phyloP scores from a whole-genome alignment of 139 green algal genomes.

The Penium margaritaceum region DNA sequence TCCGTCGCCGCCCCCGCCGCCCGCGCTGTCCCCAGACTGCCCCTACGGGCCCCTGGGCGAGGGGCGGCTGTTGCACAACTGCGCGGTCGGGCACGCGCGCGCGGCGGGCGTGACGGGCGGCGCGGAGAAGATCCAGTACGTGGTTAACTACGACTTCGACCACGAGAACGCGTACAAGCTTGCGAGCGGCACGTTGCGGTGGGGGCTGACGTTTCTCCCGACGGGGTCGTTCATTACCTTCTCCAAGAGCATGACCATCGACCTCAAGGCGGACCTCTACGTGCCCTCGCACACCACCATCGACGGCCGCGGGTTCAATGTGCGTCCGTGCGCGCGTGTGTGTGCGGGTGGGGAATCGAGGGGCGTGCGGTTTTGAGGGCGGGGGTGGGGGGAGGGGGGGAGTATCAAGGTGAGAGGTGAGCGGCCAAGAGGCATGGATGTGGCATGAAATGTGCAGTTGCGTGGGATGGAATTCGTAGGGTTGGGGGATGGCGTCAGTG shows the following conservation, averaged over 20 bases:
- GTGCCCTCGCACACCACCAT: conserved; percentile 2
- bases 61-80: background rate
- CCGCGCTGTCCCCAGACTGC: conserved; percentile 6
- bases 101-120: background rate
- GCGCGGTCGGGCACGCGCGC: conserved; percentile 1
- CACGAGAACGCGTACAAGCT: background rate
- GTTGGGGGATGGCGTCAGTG: too few relatives aligned
- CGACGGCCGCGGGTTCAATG: conserved; percentile 5
- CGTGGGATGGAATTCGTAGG: too few relatives aligned
- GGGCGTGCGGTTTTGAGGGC: too few relatives aligned
- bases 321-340: too few relatives aligned
- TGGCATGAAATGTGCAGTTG: too few relatives aligned
- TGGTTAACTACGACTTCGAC: conserved; percentile 8
- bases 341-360: too few relatives aligned
- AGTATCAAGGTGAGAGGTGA: too few relatives aligned
- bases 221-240: background rate
- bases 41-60: background rate
- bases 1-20: too few relatives aligned
- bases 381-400: too few relatives aligned
- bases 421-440: too few relatives aligned
- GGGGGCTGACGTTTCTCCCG: conserved; percentile 9
- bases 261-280: background rate
- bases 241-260: background rate
- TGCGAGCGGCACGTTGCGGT: background rate
- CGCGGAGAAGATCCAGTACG: background rate